Evolutionary conservation across 208 protist species (phyloP).

Genomic region (Balamuthia mandrillaris): DNA sequence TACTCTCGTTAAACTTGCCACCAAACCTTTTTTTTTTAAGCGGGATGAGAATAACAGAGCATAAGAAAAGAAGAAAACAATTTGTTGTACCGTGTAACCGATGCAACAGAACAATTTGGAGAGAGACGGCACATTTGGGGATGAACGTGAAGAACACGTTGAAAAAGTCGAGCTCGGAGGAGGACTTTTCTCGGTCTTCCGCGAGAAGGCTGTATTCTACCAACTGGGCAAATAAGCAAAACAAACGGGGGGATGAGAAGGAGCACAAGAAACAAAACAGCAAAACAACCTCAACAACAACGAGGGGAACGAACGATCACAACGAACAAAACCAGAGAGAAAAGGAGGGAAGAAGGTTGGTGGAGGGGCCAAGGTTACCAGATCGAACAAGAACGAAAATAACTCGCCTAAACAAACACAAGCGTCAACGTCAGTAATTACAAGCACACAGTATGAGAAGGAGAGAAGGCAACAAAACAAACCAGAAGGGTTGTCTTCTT

Average conservation of each 20-base stretch:
- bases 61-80: background rate
- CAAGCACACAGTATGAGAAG: background rate
- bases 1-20: background rate
- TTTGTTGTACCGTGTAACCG: background rate
- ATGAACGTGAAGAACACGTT: slow-evolving; percentile 29
- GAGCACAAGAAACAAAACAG: too few relatives aligned
- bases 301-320: background rate
- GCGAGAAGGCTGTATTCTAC: slow-evolving; percentile 21
- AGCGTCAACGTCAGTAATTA: background rate
- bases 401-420: background rate
- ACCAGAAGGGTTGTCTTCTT: slow-evolving; percentile 31
- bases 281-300: background rate
- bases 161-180: slow-evolving; percentile 26
- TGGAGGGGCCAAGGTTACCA: background rate
- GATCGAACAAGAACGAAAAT: slow-evolving; percentile 29
- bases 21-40: background rate
- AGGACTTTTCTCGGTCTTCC: background rate
- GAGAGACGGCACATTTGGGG: background rate
- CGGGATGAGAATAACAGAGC: background rate
- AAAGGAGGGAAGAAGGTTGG: too few relatives aligned
- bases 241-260: too few relatives aligned
- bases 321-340: too few relatives aligned
- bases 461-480: too few relatives aligned
- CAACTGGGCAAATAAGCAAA: slow-evolving; percentile 14
- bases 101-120: slow-evolving; percentile 28